Base-by-base conservation (phyloP, 2,329 filamentous ascomycete genomes). In the Ophiostoma angusticollis region DNA sequence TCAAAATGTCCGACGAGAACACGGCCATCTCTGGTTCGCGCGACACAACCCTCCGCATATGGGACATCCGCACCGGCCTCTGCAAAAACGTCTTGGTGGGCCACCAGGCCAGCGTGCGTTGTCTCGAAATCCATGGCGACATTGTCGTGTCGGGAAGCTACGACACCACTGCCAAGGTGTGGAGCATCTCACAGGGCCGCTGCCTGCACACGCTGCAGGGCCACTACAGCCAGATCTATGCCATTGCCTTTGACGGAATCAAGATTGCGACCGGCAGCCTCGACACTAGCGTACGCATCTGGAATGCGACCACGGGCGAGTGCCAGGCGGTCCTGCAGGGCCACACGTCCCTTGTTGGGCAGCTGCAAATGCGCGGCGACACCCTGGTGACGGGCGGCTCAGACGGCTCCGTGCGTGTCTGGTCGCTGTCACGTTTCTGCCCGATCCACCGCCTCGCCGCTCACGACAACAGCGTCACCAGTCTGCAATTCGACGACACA, bases 221-320 rank as follows among this genome's bases (percentile, higher is more conserved):
- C 0, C 91, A 98, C 60, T 98, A 95, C 61, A 96, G 89, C 56
- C 91, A 98, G 56, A 98, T 98, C 42, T 98, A 98, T 57, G 91
- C 91, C 16, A 93, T 98, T 55, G 91, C 91, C 1, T 98, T 96
- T 59, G 91, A 98, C 56, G 91, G 91, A 28, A 79, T 80, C 49
- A 75, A 87, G 47, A 87, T 98, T 42, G 89, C 93, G 25, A 98
- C 91, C 9, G 91, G 91, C 37, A 95, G 87, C 58, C 65, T 98
- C 45, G 91, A 98, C 60, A 98, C 91, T 4, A 95, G 89, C 51
- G 89, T 98, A 19, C 73, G 91, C 47, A 93, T 98, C 46, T 98
- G 91, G 91, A 86, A 98, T 64, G 84, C 85, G 19, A 75, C 71
- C 35, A 85, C 84, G 51, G 87, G 73, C 29, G 80, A 84, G 57